Percentiles rank a stretch among this genome's conserved stretches.
Evolutionary conservation across 805 yeast species (phyloP).

Genomic region (Pichia kluyveri): DNA sequence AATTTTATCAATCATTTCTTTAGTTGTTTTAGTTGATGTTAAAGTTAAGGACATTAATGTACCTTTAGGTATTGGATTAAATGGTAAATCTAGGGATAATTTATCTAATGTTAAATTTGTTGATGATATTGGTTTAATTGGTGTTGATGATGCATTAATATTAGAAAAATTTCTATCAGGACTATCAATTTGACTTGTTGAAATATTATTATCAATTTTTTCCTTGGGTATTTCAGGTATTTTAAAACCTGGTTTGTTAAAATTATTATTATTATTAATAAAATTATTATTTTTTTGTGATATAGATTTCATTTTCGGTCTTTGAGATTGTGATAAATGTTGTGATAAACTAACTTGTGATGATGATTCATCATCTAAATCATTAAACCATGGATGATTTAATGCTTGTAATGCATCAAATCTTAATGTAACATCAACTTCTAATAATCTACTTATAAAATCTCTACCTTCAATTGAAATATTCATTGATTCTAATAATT

Average conservation of each 20-base stretch:
- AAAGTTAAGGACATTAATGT: slow-evolving; percentile 36
- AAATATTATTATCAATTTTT: background rate
- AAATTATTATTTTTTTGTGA: background rate
- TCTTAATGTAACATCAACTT: slow-evolving; percentile 67
- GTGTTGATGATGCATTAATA: background rate
- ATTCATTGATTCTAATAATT: slow-evolving; percentile 52
- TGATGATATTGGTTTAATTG: background rate
- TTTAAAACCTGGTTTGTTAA: slow-evolving; percentile 3
- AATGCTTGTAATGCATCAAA: slow-evolving; percentile 72
- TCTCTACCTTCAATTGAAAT: slow-evolving; percentile 63
- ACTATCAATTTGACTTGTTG: background rate
- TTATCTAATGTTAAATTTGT: background rate
- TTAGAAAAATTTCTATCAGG: background rate
- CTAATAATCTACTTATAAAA: slow-evolving; percentile 62
- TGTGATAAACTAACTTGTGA: slow-evolving; percentile 54
- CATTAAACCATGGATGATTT: slow-evolving; percentile 71
- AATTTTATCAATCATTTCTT: slow-evolving; percentile 41
- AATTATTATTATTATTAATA: background rate
- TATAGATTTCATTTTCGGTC: background rate
- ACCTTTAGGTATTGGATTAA: background rate
- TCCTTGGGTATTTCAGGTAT: slow-evolving; percentile 9
- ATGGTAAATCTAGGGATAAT: background rate
- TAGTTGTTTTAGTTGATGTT: slow-evolving; percentile 39
- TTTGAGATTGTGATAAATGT: slow-evolving; percentile 18
- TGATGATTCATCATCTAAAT: slow-evolving; percentile 15